phyloP scores from a whole-genome alignment of 441 rosid species.

The Geranium incanum region DNA sequence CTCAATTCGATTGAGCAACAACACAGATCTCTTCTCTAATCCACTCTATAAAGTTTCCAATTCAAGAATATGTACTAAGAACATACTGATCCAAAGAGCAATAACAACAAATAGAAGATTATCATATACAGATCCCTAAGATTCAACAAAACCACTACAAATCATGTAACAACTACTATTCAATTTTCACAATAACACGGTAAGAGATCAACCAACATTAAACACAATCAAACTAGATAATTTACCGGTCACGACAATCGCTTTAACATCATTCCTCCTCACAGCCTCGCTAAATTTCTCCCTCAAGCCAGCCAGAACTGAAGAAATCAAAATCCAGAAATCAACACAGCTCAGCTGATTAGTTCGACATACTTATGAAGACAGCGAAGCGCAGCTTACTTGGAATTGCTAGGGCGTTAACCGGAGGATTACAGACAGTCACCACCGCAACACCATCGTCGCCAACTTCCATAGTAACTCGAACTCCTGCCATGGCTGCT shows the following conservation, averaged over 20 bases:
- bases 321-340: constrained; percentile 9
- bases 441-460: constrained; percentile 85
- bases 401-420: constrained; percentile 71
- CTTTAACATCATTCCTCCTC: constrained; percentile 63
- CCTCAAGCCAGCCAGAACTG: constrained; percentile 68
- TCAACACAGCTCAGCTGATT: constrained; percentile 7
- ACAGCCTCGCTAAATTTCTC: constrained; percentile 62
- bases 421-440: constrained; percentile 81
- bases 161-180: background rate
- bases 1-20: background rate
- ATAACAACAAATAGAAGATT: background rate
- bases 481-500: constrained; percentile 43
- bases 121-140: background rate
- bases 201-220: background rate
- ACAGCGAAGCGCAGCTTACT: constrained; percentile 31
- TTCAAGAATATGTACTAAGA: background rate
- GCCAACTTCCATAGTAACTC: constrained; percentile 64
- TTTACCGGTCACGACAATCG: constrained; percentile 73
- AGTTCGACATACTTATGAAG: background rate
- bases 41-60: background rate
- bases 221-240: background rate
- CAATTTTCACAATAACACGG: background rate
- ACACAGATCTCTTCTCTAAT: background rate
- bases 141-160: background rate
- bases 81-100: constrained; percentile 5